phyloP scores from a whole-genome alignment of 2,329 filamentous ascomycete genomes.

The Phaeomoniella chlamydospora region DNA sequence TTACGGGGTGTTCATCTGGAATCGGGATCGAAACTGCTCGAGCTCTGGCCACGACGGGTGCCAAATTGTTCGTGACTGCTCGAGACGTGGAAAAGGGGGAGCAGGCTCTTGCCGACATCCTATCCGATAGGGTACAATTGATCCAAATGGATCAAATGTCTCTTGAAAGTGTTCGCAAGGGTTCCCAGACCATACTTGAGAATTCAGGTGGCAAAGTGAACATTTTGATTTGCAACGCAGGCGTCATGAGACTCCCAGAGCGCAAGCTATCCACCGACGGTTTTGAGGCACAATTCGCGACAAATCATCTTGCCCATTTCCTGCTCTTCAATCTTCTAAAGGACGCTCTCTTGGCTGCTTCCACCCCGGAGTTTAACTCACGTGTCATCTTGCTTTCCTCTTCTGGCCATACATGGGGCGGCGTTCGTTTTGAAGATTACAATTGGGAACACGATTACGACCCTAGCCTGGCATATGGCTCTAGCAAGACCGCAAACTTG shows the following conservation, averaged over 20 bases:
- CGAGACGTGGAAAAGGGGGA: constrained; percentile 26
- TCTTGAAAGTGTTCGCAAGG: constrained; percentile 18
- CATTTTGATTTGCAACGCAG: constrained; percentile 22
- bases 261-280: constrained; percentile 22
- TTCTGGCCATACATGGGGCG: constrained; percentile 22
- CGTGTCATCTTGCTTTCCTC: constrained; percentile 34
- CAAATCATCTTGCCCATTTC: constrained; percentile 39
- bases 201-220: constrained; percentile 19
- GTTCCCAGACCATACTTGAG: constrained; percentile 16
- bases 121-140: constrained; percentile 18
- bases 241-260: constrained; percentile 21
- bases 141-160: constrained; percentile 17
- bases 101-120: constrained; percentile 16
- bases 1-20: constrained; percentile 29
- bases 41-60: constrained; percentile 30
- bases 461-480: constrained; percentile 26
- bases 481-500: constrained; percentile 37
- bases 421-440: constrained; percentile 19
- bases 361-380: constrained; percentile 24
- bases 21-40: constrained; percentile 30
- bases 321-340: constrained; percentile 37
- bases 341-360: constrained; percentile 20
- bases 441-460: constrained; percentile 21
- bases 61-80: constrained; percentile 28
- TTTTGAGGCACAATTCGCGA: constrained; percentile 37